Evolutionary conservation across 164 flowering plant genomes (phyloP).

Genomic region (Chimonanthus salicifolius): DNA sequence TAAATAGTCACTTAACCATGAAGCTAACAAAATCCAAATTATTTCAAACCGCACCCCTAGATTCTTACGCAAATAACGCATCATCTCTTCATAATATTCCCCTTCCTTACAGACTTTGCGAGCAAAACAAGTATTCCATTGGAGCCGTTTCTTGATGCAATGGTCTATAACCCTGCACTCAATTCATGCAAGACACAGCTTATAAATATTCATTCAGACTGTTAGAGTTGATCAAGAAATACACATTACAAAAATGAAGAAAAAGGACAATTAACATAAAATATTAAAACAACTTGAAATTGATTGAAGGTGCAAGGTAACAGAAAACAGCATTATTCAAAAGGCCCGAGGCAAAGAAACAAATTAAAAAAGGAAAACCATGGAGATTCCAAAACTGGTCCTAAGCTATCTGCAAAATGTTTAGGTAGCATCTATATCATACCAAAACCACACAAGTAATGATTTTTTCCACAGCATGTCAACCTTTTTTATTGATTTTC

Average conservation of each 20-base stretch:
- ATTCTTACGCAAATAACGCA: constrained; percentile 90
- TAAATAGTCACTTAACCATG: background rate
- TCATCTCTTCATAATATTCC: constrained; percentile 97
- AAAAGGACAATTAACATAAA: background rate
- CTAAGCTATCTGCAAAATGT: background rate
- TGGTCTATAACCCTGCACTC: constrained; percentile 73
- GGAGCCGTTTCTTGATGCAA: constrained; percentile 83
- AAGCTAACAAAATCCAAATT: background rate
- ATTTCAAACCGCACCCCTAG: constrained; percentile 61
- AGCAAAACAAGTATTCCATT: constrained; percentile 88
- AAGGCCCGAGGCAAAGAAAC: background rate
- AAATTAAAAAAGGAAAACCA: too few relatives aligned
- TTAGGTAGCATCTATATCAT: background rate
- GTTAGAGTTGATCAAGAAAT: background rate
- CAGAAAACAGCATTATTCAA: background rate
- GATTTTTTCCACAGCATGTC: background rate
- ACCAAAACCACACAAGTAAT: background rate
- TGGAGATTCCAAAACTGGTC: background rate
- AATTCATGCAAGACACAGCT: background rate
- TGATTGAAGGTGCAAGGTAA: background rate
- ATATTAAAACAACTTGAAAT: background rate
- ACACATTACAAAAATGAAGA: background rate
- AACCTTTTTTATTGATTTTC: background rate
- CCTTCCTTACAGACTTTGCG: constrained; percentile 88
- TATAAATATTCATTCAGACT: background rate